Evolutionary conservation across 1,284 basidiomycete genomes (phyloP), one percentile per base, ranked within the genome.

Genomic region (Puccinia hordei): DNA sequence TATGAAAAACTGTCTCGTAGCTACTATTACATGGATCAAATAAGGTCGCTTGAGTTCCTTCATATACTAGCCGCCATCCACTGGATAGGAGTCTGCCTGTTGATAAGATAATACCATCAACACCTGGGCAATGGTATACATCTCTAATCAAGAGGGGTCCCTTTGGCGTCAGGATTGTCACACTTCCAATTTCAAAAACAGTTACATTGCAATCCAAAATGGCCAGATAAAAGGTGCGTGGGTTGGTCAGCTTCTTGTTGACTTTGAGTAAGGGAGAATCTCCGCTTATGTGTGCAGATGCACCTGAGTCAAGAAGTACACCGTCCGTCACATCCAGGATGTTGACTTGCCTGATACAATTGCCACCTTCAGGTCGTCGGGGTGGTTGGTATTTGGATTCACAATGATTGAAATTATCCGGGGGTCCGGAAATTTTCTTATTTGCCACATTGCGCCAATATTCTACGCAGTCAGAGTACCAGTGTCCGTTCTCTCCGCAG

Each of bases 401-500:
- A 2, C 35, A 4, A 4, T 8, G 1, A 8, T 30, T 30, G 27
- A 35, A 41, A 17, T 63, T 19, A 10, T 17, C 22, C 6, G 66
- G 66, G 2, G 66, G n/a, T 4, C 6, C 9, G 41, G n/a, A n/a
- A n/a, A 51, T 69, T 30, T 69, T 69, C 12, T n/a, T n/a, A 6
- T 38, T 51, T 24, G 24, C 38, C 1, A 69, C 66, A 17, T 69
- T n/a, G 1, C 24, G 3, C 66, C 66, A 69, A 24, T 49, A 69
- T 2, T n/a, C 17, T 17, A 12, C 1, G n/a, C 66, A 69, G 66
- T 69, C 66, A 3, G 66, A 15, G 27, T 69, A 69, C 66, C 66
- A 69, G 22, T 69, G 66, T 8, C 66, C 41, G 12, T 27, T 41
- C 49, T 69, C 38, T 12, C 38, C 38, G n/a, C 66, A 69, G 38